A percentile compares a stretch with the other conserved stretches of the same genome.
Evolutionary conservation across 2,329 filamentous ascomycete genomes (phyloP).

Genomic region (Sphaerulina populicola): DNA sequence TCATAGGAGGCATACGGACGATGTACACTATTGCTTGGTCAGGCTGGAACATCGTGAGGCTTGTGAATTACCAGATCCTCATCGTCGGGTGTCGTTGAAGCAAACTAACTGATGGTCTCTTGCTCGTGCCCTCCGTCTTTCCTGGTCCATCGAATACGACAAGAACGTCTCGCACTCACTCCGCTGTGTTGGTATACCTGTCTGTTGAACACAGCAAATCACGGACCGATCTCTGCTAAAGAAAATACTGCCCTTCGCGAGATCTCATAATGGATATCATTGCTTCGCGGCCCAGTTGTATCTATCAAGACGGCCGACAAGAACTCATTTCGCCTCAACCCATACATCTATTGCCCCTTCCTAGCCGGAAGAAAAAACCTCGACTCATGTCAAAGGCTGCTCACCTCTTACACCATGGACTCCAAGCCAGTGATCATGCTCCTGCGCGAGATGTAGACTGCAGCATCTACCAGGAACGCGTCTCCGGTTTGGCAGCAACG

Average conservation of each 20-base stretch:
- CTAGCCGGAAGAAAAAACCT: neutral
- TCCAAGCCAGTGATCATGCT: conserved; percentile 8
- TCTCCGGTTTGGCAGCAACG: conserved; percentile 12
- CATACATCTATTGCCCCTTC: neutral
- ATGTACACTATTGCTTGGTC: neutral
- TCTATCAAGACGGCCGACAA: neutral
- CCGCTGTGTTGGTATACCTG: neutral
- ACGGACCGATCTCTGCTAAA: neutral
- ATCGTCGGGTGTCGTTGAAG: neutral
- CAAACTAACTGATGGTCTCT: neutral
- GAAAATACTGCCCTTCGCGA: neutral
- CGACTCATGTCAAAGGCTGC: conserved; percentile 8
- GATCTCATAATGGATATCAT: neutral
- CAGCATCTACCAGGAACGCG: conserved; percentile 12
- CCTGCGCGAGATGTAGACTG: conserved; percentile 9
- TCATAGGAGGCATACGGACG: neutral
- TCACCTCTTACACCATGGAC: conserved; percentile 10
- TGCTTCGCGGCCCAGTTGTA: neutral
- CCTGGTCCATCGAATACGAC: no score
- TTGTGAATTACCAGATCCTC: neutral
- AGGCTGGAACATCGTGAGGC: neutral
- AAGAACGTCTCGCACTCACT: neutral
- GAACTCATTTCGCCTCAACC: neutral
- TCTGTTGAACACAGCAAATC: neutral
- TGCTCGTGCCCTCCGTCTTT: neutral